These are phyloP conservation scores for Neurospora intermedia DNA, from an alignment of 495 filamentous ascomycete species.

Conservation along the genomic window DNA sequence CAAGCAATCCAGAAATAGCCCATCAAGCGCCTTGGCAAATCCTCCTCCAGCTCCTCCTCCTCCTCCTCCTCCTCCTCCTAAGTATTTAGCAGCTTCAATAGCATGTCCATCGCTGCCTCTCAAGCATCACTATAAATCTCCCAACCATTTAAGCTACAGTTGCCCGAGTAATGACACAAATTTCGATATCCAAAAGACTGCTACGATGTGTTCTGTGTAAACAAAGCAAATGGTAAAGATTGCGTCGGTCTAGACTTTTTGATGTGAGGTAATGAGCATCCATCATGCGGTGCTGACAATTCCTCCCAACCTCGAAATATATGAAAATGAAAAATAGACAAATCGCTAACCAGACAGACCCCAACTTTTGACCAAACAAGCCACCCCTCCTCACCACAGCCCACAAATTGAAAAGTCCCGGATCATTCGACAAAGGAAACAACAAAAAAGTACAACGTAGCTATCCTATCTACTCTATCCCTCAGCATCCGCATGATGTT, in stretches of 20 bases:
- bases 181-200: neutral
- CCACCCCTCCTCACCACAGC: neutral
- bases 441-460: neutral
- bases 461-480: neutral
- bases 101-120: neutral
- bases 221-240: neutral
- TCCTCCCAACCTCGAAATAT: neutral
- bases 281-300: neutral
- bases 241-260: neutral
- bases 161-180: neutral
- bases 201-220: neutral
- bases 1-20: neutral
- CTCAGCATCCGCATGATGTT: constrained; percentile 9
- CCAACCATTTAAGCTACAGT: neutral
- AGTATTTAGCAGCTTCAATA: neutral
- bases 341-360: neutral
- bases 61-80: neutral
- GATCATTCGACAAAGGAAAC: neutral
- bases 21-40: neutral
- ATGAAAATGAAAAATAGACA: neutral
- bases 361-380: neutral
- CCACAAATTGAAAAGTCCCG: neutral
- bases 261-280: neutral
- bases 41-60: neutral
- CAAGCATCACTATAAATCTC: neutral